Percentiles rank a stretch among this genome's conserved stretches.
Evolutionary conservation across 805 yeast genomes (phyloP).

Genomic region (Cyberlindnera meyerae): DNA sequence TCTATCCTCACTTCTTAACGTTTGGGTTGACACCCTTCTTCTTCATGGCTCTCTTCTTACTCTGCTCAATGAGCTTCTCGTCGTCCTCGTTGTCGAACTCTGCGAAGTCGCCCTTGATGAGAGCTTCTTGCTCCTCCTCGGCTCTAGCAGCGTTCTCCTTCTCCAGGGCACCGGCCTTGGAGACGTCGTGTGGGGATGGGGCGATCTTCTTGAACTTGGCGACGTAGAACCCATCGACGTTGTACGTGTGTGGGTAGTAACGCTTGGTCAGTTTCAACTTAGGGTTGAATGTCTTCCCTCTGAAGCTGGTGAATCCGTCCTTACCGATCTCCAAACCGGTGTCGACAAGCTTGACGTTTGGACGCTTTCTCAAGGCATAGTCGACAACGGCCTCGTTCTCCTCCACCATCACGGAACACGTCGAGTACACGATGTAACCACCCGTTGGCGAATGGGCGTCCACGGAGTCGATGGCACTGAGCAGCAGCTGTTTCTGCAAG

Average conservation of each 20-base stretch:
- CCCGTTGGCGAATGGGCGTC: slow-evolving; percentile 91
- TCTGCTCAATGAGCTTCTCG: slow-evolving; percentile 60
- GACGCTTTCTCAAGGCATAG: slow-evolving; percentile 92
- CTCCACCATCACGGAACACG: slow-evolving; percentile 97
- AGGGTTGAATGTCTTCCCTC: slow-evolving; percentile 88
- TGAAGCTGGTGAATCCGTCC: slow-evolving; percentile 87
- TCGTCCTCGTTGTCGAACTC: slow-evolving; percentile 75
- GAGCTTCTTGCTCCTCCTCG: slow-evolving; percentile 72
- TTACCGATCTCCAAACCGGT: slow-evolving; percentile 91
- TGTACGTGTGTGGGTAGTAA: slow-evolving; percentile 97
- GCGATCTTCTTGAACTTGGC: slow-evolving; percentile 94
- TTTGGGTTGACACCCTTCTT: slow-evolving; percentile 73
- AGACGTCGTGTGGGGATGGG: slow-evolving; percentile 76
- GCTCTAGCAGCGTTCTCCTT: slow-evolving; percentile 78
- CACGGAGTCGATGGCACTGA: slow-evolving; percentile 96
- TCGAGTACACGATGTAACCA: slow-evolving; percentile 92
- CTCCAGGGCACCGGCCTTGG: slow-evolving; percentile 84
- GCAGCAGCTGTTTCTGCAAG: slow-evolving; percentile 85
- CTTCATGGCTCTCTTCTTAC: slow-evolving; percentile 59
- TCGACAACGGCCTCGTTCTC: slow-evolving; percentile 99
- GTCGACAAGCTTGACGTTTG: slow-evolving; percentile 91
- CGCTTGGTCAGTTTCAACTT: slow-evolving; percentile 79
- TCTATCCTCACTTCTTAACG: slow-evolving; percentile 21
- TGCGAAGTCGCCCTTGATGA: slow-evolving; percentile 84
- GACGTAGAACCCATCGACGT: slow-evolving; percentile 97